Evolutionary conservation across 345 rosid species (phyloP).

Genomic region (Geranium brycei): DNA sequence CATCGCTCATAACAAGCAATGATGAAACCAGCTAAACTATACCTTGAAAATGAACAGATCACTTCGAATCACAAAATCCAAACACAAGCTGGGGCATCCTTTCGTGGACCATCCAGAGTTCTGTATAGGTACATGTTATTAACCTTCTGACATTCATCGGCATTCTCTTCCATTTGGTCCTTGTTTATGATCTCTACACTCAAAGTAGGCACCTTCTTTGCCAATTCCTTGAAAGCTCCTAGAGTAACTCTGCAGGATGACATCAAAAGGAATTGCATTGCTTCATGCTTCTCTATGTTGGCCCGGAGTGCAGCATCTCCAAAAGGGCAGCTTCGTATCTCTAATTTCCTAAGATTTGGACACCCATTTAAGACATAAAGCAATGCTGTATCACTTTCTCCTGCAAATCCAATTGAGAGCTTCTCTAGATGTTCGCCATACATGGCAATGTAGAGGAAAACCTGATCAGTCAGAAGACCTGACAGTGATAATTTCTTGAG

Average conservation of each 20-base stretch:
- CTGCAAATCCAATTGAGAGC: conserved; percentile 92
- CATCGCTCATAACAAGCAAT: background rate
- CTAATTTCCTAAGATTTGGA: conserved; percentile 74
- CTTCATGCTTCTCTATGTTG: conserved; percentile 77
- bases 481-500: conserved; percentile 63
- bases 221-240: conserved; percentile 74
- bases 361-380: conserved; percentile 75
- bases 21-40: background rate
- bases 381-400: conserved; percentile 79
- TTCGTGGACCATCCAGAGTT: conserved; percentile 60
- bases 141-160: conserved; percentile 38
- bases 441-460: conserved; percentile 79
- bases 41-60: background rate
- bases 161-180: conserved; percentile 24
- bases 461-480: conserved; percentile 67
- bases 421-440: conserved; percentile 77
- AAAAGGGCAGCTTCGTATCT: conserved; percentile 80
- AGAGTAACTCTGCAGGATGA: conserved; percentile 90
- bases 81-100: conserved; percentile 67
- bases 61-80: conserved; percentile 36
- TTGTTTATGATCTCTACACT: conserved; percentile 83
- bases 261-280: conserved; percentile 99
- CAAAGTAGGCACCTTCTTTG: conserved; percentile 54
- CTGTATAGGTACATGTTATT: conserved; percentile 80
- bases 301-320: conserved; percentile 67